Evolutionary conservation across 345 rosid species (phyloP).

Genomic region (Barbarea vulgaris): DNA sequence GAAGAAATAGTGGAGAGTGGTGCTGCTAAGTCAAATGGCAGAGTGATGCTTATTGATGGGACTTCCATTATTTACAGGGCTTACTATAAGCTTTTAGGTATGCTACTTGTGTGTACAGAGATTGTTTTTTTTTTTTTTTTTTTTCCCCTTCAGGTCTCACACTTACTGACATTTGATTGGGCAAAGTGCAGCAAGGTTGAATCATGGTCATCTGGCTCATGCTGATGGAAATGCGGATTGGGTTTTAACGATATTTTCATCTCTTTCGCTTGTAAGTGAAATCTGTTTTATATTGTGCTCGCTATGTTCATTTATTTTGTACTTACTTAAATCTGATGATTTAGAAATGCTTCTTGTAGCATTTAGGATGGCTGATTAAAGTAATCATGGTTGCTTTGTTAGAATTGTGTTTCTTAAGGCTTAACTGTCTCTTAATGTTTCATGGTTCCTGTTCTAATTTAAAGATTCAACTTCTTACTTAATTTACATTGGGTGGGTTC

Average conservation of each 20-base stretch:
- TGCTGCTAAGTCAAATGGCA: conserved; percentile 50
- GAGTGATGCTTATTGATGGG: conserved; percentile 97
- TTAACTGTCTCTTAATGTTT: background rate
- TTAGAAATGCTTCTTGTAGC: conserved; percentile 13
- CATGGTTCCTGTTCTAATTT: conserved; percentile 6
- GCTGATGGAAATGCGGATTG: conserved; percentile 99
- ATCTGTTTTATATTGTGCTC: background rate
- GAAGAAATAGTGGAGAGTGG: conserved; percentile 44
- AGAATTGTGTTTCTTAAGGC: conserved; percentile 9
- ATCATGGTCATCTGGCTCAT: conserved; percentile 80
- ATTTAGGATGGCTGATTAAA: conserved; percentile 13
- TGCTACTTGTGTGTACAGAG: conserved; percentile 1
- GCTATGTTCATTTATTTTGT: background rate
- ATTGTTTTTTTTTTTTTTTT: background rate
- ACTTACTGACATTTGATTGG: conserved; percentile 22
- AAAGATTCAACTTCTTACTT: conserved; percentile 15
- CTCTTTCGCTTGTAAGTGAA: conserved; percentile 83
- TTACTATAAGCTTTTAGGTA: conserved; percentile 96
- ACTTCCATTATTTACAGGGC: conserved; percentile 92
- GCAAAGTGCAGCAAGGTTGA: conserved; percentile 69
- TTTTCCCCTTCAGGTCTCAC: background rate
- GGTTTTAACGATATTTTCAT: conserved; percentile 90
- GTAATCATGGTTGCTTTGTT: background rate
- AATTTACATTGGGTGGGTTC: conserved; percentile 3
- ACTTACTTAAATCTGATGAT: background rate